A percentile compares a stretch with the other conserved stretches of the same genome.
phyloP scores from a whole-genome alignment of 345 rosid genomes.

The Eucalyptus paniculata region DNA sequence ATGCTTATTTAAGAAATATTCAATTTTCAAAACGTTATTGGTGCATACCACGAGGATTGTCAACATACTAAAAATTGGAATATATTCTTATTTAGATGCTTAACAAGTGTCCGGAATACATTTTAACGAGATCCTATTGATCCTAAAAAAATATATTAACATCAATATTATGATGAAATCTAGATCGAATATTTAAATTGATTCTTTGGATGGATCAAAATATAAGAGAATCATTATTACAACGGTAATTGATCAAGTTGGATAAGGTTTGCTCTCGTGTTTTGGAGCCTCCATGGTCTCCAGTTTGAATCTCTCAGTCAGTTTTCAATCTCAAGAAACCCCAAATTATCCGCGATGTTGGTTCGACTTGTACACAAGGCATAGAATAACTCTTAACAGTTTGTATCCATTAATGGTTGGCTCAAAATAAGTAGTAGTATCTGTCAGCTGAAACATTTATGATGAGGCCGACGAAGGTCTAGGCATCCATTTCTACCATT shows the following conservation, averaged over 20 bases:
- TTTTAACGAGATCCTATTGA: neutral
- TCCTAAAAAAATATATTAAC: neutral
- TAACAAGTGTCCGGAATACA: neutral
- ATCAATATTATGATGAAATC: no score
- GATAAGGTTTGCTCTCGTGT: neutral
- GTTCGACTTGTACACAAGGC: neutral
- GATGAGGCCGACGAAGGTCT: neutral
- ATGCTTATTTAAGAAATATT: neutral
- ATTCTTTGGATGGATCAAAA: neutral
- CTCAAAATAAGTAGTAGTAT: neutral
- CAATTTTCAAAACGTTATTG: neutral
- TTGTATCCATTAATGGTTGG: neutral
- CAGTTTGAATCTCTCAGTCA: neutral
- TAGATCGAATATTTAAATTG: neutral
- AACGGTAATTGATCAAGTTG: neutral
- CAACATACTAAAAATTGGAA: neutral
- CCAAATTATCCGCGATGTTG: neutral
- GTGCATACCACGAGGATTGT: neutral
- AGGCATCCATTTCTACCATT: neutral
- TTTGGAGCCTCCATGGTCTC: no score
- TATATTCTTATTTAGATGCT: neutral
- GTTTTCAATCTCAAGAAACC: neutral
- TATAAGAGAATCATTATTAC: neutral
- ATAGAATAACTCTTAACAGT: neutral
- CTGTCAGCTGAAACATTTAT: neutral